A percentile compares a stretch with the other conserved stretches of the same genome.
Evolutionary conservation across 2,329 filamentous ascomycete species (phyloP).

Genomic region (Penicillium sp.): DNA sequence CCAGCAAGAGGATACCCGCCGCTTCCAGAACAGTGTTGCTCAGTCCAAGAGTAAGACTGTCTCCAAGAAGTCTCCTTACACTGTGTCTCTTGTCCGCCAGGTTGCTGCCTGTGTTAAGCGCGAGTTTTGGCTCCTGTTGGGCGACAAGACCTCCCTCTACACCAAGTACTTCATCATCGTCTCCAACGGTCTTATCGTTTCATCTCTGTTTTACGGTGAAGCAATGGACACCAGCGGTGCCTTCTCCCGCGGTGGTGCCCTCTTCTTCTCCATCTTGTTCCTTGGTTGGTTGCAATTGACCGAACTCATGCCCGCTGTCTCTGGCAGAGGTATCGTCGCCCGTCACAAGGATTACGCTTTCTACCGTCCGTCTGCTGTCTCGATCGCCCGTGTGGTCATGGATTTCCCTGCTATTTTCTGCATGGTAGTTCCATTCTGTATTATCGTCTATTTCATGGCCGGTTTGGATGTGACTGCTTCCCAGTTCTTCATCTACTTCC

Average conservation of each 20-base stretch:
- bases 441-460: constrained; percentile 68
- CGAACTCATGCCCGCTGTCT: constrained; percentile 75
- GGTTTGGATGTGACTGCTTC: constrained; percentile 58
- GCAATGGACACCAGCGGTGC: constrained; percentile 60
- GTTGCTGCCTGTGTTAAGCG: constrained; percentile 62
- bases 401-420: constrained; percentile 62
- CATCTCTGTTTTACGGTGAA: constrained; percentile 74
- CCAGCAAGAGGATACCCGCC: constrained; percentile 60
- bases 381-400: constrained; percentile 60
- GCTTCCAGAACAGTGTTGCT: constrained; percentile 66
- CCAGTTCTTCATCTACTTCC: constrained; percentile 67
- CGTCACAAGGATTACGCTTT: constrained; percentile 69
- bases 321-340: constrained; percentile 67
- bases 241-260: constrained; percentile 62
- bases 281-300: constrained; percentile 71
- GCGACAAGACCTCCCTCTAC: constrained; percentile 71
- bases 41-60: constrained; percentile 66
- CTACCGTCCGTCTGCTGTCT: constrained; percentile 67
- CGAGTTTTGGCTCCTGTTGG: constrained; percentile 76
- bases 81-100: constrained; percentile 71
- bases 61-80: constrained; percentile 71
- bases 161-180: constrained; percentile 80
- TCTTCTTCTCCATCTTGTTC: constrained; percentile 69
- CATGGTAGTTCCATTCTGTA: constrained; percentile 60
- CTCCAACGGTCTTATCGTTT: constrained; percentile 71